Base-by-base conservation (phyloP, 2,329 filamentous ascomycete genomes). In the Elsinoe australis region DNA sequence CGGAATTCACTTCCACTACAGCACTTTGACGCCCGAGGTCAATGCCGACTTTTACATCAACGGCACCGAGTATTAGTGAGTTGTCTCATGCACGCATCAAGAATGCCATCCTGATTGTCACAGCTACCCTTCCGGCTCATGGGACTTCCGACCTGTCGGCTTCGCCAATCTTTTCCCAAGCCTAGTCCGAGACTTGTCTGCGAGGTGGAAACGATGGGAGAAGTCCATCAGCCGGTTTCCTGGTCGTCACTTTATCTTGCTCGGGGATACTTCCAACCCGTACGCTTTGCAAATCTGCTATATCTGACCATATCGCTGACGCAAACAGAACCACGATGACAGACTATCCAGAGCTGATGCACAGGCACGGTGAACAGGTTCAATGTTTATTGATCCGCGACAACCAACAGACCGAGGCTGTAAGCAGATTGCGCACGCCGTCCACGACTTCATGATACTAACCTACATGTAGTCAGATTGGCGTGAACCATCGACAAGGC, bases 371-470 rank as follows among this genome's bases (percentile, higher is more conserved):
- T 12, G 29, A 53, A 10, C 55, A 55, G 36, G 49, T 60, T 21
- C 53, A 58, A 50, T 61, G 59, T 34, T 46, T 61, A 10, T 33
- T 59, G 14, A 46, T 61, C 5, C 49, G 56, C 18, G 52, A 60
- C 39, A 38, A 51, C 9, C 12, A 21, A n/a, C 52, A 50, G 24
- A 59, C 57, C 1, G 56, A 60, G 18, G 26, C 50, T 28, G 17
- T 47, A 21, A n/a, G n/a, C n/a, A n/a, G n/a, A n/a, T n/a, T n/a
- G n/a, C n/a, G n/a, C n/a, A n/a, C n/a, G n/a, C n/a, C n/a, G n/a
- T n/a, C n/a, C n/a, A n/a, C n/a, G n/a, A n/a, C n/a, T n/a, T n/a
- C n/a, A n/a, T n/a, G n/a, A n/a, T 32, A 3, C 10, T 14, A 22
- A 21, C 19, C 22, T 15, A 10, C 10, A 5, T 45, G 1, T 34